phyloP scores from a whole-genome alignment of 2,329 filamentous ascomycete genomes.

The Fusarium sublunatum region DNA sequence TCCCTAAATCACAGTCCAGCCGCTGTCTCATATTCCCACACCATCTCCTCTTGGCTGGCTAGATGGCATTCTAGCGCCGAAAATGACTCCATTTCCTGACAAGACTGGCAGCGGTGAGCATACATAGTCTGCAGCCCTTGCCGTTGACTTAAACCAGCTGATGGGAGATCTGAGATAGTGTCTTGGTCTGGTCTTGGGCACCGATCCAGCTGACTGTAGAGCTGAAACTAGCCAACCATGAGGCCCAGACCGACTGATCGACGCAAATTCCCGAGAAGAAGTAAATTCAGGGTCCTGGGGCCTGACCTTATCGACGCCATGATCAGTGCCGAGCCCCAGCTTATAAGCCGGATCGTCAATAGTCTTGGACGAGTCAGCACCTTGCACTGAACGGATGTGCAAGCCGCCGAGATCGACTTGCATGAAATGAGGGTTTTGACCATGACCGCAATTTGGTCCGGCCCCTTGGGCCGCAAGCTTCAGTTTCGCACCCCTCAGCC shows the following conservation, averaged over 20 bases:
- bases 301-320: conserved; percentile 34
- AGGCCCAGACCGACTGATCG: conserved; percentile 34
- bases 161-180: conserved; percentile 24
- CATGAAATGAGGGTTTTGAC: background rate
- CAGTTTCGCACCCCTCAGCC: conserved; percentile 7
- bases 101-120: conserved; percentile 25
- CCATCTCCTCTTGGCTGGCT: conserved; percentile 6
- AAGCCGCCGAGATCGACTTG: conserved; percentile 4
- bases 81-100: conserved; percentile 14
- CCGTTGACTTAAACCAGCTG: conserved; percentile 3
- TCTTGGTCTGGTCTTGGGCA: conserved; percentile 26
- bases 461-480: conserved; percentile 10
- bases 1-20: conserved; percentile 25
- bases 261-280: conserved; percentile 26
- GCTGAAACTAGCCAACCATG: conserved; percentile 23
- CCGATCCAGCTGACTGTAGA: conserved; percentile 18
- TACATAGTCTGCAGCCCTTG: conserved; percentile 8
- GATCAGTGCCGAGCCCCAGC: conserved; percentile 24
- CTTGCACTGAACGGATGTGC: background rate
- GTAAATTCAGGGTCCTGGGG: conserved; percentile 38
- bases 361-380: conserved; percentile 13
- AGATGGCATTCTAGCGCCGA: conserved; percentile 18
- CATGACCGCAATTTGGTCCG: conserved; percentile 12
- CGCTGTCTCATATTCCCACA: conserved; percentile 32
- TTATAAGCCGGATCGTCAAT: conserved; percentile 17